Evolutionary conservation across 768 basidiomycete genomes (phyloP), one percentile per base, ranked within the genome.

Genomic region (Termitomyces sp.): DNA sequence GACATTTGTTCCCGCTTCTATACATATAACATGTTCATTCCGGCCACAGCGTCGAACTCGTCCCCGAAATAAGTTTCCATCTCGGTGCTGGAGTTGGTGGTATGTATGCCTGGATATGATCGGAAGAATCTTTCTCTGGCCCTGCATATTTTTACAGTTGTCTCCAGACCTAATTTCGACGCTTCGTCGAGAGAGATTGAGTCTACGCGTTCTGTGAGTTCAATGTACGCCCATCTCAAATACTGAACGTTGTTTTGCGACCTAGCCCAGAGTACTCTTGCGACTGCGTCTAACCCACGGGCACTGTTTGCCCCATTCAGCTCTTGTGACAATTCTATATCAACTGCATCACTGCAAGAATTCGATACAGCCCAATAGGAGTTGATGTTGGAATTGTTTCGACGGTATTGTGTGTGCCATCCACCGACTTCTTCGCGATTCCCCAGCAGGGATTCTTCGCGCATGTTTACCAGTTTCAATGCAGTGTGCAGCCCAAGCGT

Each of bases 151-250:
- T 30, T 32, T 46, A 53, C 43, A 16, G 63, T 40, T 1, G 58
- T 59, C 14, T 50, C 60, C 4, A 50, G 40, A 4, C 60, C 51
- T 26, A 61, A 18, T 48, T 38, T 33, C 12, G 8, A 23, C 4
- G 54, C 57, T 12, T 63, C 57, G 8, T 51, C 52, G 1, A 48
- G 6, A 38, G 60, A 59, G 36, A 64, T 33, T 8, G 30, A n/a
- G 5, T 59, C 41, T 12, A 16, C 5, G 23, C 60, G 60, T 2
- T 47, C 43, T 8, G 36, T 33, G 4, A 64, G 51, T 9, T 58
- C 63, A 16, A 57, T 33, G 36, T 55, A 60, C 1, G 56, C 55
- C 12, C 46, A 36, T 10, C 56, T 50, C 7, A 62, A 46, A 35
- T 46, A 64, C 12, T 60, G 28, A 4, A 48, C 10, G 14, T n/a